These are phyloP conservation scores for Coniochaeta hoffmannii DNA, from an alignment of 2,329 filamentous ascomycete genomes.

Conservation along the genomic window DNA sequence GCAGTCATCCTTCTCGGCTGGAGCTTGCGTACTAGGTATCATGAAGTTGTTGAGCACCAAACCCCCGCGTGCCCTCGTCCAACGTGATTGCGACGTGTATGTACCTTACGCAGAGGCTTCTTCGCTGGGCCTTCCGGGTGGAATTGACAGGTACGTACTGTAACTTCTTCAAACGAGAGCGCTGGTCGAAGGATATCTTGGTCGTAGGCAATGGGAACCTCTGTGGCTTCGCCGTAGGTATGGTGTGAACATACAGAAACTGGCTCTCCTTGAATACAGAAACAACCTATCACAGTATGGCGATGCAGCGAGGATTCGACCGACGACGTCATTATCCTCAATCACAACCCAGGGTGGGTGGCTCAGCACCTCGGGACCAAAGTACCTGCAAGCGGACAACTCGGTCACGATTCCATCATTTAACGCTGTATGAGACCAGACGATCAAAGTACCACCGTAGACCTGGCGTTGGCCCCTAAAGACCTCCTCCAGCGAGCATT, in stretches of 20 bases:
- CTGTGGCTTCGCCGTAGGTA: not conserved
- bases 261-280: not conserved
- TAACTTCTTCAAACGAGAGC: too few relatives aligned
- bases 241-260: not conserved
- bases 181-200: too few relatives aligned
- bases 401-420: not conserved
- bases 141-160: too few relatives aligned
- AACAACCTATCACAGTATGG: too few relatives aligned
- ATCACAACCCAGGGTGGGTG: not conserved
- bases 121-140: too few relatives aligned
- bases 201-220: too few relatives aligned
- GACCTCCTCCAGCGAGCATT: too few relatives aligned
- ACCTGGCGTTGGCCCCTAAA: too few relatives aligned
- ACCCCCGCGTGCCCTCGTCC: too few relatives aligned
- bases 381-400: not conserved
- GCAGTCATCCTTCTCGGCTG: not conserved
- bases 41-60: too few relatives aligned
- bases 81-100: too few relatives aligned
- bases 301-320: not conserved
- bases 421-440: not conserved
- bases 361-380: not conserved
- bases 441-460: not conserved
- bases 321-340: not conserved
- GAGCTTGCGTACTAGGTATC: not conserved
- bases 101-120: too few relatives aligned